Evolutionary conservation across 148 eudicot species (phyloP).

Genomic region (Amaranthus palmeri): DNA sequence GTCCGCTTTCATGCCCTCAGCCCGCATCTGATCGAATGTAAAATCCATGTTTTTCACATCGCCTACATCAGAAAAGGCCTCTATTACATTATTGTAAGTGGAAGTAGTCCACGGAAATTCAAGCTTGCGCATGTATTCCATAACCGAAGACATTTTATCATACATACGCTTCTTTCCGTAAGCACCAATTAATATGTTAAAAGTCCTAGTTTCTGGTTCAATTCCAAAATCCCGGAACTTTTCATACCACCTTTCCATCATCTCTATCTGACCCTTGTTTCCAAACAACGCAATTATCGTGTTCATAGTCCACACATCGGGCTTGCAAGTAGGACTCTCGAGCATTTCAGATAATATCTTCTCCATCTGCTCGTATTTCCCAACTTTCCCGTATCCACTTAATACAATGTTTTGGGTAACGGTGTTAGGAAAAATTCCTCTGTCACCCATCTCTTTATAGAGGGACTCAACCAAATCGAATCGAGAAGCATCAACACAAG

Average conservation of each 20-base stretch:
- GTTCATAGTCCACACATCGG: conserved; percentile 99
- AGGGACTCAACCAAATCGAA: conserved; percentile 74
- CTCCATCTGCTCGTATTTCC: conserved; percentile 81
- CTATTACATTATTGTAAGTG: conserved; percentile 88
- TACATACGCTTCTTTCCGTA: conserved; percentile 92
- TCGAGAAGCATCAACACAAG: conserved; percentile 64
- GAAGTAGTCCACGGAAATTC: conserved; percentile 95
- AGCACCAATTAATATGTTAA: conserved; percentile 88
- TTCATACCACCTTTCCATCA: conserved; percentile 97
- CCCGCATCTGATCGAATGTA: conserved; percentile 83
- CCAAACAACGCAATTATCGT: conserved; percentile 79
- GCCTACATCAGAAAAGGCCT: conserved; percentile 84
- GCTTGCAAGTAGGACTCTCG: conserved; percentile 46
- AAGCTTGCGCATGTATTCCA: conserved; percentile 96
- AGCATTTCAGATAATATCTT: conserved; percentile 73
- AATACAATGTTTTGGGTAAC: conserved; percentile 89
- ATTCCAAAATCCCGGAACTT: conserved; percentile 81
- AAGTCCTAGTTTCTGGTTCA: conserved; percentile 90
- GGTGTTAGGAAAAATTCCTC: conserved; percentile 65
- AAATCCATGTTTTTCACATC: conserved; percentile 83
- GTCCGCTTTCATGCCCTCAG: conserved; percentile 83
- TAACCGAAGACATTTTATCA: conserved; percentile 92
- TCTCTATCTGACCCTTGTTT: conserved; percentile 80
- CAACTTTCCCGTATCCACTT: conserved; percentile 82
- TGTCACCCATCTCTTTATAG: conserved; percentile 62